phyloP scores from a whole-genome alignment of 148 eudicot species.

The Pouteria glomerata region DNA sequence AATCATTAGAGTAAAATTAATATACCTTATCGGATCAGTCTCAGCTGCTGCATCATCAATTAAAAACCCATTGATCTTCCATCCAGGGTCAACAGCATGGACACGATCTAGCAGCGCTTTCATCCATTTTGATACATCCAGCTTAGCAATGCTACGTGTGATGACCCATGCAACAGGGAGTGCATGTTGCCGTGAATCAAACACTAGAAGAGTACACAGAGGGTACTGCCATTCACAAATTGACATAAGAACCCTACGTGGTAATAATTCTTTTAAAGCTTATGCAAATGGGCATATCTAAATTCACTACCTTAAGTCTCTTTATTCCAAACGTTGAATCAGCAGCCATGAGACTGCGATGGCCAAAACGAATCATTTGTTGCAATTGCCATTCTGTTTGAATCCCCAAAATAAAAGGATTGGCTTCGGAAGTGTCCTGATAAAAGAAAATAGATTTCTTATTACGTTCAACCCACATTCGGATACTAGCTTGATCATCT shows the following conservation, averaged over 20 bases:
- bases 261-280: slow-evolving; percentile 4
- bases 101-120: slow-evolving; percentile 71
- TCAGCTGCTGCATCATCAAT: slow-evolving; percentile 92
- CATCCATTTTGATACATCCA: slow-evolving; percentile 89
- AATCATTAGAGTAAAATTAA: slow-evolving; percentile 8
- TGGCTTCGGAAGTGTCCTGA: slow-evolving; percentile 65
- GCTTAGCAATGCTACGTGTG: slow-evolving; percentile 76
- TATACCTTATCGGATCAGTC: slow-evolving; percentile 85
- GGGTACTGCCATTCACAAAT: slow-evolving; percentile 71
- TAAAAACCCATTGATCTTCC: slow-evolving; percentile 76
- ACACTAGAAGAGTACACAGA: slow-evolving; percentile 89
- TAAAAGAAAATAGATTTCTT: slow-evolving; percentile 74
- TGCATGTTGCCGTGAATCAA: slow-evolving; percentile 96
- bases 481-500: slow-evolving; percentile 85
- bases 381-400: slow-evolving; percentile 99
- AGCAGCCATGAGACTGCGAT: slow-evolving; percentile 69
- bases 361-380: slow-evolving; percentile 94
- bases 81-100: slow-evolving; percentile 66
- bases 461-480: slow-evolving; percentile 86
- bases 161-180: slow-evolving; percentile 97
- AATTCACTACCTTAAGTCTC: slow-evolving; percentile 60
- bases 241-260: slow-evolving; percentile 22
- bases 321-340: slow-evolving; percentile 93
- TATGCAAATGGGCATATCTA: neutral
- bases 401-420: slow-evolving; percentile 84